Evolutionary conservation across 305 asterid species (phyloP).

Genomic region (Solanum hybrid): DNA sequence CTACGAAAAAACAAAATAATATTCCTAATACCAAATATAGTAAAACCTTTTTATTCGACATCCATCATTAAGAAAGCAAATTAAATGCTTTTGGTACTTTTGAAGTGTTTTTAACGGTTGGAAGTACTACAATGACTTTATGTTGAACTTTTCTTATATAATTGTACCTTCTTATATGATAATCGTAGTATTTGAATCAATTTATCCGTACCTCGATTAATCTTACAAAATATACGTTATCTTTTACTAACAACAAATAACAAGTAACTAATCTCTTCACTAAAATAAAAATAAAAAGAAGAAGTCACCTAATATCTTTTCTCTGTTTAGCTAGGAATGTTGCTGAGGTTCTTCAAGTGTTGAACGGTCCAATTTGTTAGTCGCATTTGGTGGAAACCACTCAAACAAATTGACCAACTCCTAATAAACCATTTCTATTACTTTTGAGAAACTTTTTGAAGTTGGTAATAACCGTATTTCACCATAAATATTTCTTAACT

Average conservation of each 20-base stretch:
- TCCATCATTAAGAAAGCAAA: not conserved
- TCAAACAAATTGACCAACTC: not conserved
- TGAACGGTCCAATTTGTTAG: not conserved
- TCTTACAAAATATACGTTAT: rapidly evolving
- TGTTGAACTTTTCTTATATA: not conserved
- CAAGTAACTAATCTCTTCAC: too few relatives aligned
- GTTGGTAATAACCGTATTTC: not conserved
- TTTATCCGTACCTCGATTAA: rapidly evolving
- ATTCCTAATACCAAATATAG: not conserved
- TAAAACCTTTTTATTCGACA: not conserved
- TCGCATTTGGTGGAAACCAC: not conserved
- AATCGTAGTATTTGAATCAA: not conserved
- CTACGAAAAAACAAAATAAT: not conserved
- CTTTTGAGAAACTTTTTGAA: not conserved
- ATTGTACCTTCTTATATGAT: not conserved
- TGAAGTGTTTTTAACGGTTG: not conserved
- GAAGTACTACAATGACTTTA: not conserved
- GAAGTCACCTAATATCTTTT: not conserved
- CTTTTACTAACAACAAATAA: not conserved
- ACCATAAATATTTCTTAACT: not conserved
- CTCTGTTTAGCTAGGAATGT: not conserved
- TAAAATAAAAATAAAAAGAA: not conserved
- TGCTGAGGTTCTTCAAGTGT: not conserved
- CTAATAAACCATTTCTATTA: not conserved
- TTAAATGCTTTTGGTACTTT: not conserved